phyloP scores from a whole-genome alignment of 768 basidiomycete genomes.

The Coprinellus micaceus region DNA sequence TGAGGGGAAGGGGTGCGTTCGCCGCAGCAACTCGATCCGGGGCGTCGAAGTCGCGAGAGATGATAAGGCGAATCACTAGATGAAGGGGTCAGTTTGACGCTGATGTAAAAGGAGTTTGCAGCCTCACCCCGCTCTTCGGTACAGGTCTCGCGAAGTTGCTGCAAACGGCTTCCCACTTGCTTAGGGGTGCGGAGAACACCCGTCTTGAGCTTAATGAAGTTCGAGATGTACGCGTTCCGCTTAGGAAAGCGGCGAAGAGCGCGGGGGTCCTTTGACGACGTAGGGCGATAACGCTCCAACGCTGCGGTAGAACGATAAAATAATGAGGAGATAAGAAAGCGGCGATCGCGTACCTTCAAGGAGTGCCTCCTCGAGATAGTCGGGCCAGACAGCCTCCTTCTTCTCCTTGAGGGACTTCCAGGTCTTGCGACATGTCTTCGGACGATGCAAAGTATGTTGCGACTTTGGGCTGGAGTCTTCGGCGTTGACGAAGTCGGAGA shows the following conservation, averaged over 20 bases:
- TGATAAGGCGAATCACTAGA: conserved; percentile 17
- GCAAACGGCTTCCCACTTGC: conserved; percentile 67
- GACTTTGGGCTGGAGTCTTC: not conserved
- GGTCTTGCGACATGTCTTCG: conserved; percentile 49
- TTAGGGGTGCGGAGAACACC: conserved; percentile 58
- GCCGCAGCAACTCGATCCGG: conserved; percentile 9
- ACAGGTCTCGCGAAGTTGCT: conserved; percentile 63
- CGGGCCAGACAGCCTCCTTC: conserved; percentile 61
- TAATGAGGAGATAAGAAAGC: not conserved
- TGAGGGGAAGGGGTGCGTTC: not conserved
- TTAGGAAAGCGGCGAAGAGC: conserved; percentile 59
- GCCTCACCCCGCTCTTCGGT: conserved; percentile 52
- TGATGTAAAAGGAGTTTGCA: not conserved
- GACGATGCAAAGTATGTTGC: conserved; percentile 14
- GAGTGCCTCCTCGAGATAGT: conserved; percentile 55
- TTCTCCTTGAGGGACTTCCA: conserved; percentile 54
- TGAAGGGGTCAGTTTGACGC: not conserved
- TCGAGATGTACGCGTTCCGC: conserved; percentile 64
- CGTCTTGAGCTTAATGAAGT: conserved; percentile 55
- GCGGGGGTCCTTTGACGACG: conserved; percentile 47
- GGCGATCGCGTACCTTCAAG: conserved; percentile 47
- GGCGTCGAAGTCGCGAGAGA: conserved; percentile 9
- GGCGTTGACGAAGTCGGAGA: conserved; percentile 12
- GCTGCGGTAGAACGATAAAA: conserved; percentile 31
- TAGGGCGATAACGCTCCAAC: conserved; percentile 53